phyloP scores from a whole-genome alignment of 163 green algal genomes.

The Scenedesmus sp. region DNA sequence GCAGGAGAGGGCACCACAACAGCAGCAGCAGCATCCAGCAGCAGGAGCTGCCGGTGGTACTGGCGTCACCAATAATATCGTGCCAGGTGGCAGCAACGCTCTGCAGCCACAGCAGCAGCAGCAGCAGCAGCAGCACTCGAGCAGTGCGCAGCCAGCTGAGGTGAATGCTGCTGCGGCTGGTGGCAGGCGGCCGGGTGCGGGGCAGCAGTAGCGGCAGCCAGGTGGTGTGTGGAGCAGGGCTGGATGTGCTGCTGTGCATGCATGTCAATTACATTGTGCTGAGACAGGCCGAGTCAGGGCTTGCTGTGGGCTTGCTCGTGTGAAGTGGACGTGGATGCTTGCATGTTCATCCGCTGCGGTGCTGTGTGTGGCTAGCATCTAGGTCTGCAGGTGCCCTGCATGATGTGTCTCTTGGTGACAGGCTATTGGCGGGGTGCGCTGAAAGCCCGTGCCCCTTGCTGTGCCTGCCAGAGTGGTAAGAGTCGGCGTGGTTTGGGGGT shows the following conservation, averaged over 20 bases:
- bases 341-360: too few relatives aligned
- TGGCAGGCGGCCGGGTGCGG: neutral
- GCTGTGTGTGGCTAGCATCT: too few relatives aligned
- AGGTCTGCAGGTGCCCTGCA: too few relatives aligned
- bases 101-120: neutral
- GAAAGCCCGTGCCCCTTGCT: too few relatives aligned
- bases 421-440: too few relatives aligned
- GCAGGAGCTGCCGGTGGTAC: neutral
- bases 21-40: neutral
- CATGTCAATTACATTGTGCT: too few relatives aligned
- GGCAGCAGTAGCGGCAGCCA: neutral
- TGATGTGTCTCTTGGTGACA: too few relatives aligned
- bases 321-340: too few relatives aligned
- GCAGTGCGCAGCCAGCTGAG: neutral
- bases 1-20: neutral
- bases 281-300: too few relatives aligned
- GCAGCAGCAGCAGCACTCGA: neutral
- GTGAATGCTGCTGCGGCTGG: neutral
- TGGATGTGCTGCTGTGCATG: neutral
- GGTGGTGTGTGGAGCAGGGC: too few relatives aligned
- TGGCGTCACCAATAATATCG: neutral
- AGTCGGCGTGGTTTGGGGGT: neutral
- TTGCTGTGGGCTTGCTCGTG: too few relatives aligned
- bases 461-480: too few relatives aligned
- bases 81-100: neutral